phyloP scores from a whole-genome alignment of 1,284 basidiomycete species.

The Marasmius fiardii region DNA sequence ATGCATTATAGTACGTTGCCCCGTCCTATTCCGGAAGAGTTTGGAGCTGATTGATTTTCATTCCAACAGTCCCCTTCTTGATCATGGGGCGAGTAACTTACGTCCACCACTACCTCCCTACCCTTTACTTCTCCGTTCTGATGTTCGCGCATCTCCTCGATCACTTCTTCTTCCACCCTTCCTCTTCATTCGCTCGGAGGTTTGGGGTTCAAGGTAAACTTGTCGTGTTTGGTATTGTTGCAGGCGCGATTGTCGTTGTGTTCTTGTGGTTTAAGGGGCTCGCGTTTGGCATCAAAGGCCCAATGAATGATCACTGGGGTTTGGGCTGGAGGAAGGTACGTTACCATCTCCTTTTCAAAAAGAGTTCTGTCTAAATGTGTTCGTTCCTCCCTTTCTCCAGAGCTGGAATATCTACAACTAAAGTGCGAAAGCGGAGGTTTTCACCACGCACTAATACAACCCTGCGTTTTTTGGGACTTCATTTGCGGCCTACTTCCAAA shows the following conservation, averaged over 20 bases:
- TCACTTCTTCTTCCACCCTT: constrained; percentile 76
- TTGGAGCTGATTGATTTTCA: constrained; percentile 1
- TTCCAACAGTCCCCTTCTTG: constrained; percentile 78
- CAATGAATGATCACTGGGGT: constrained; percentile 77
- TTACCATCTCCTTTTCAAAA: constrained; percentile 9
- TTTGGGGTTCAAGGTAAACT: constrained; percentile 49
- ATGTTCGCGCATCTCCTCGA: constrained; percentile 91
- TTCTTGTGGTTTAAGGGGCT: constrained; percentile 96
- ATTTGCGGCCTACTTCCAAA: no score
- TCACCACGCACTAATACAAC: no score
- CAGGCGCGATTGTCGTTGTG: constrained; percentile 61
- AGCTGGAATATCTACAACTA: constrained; percentile 40
- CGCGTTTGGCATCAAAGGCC: constrained; percentile 87
- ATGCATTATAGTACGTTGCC: constrained; percentile 78
- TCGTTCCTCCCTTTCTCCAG: constrained; percentile 20
- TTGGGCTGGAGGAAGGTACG: constrained; percentile 79
- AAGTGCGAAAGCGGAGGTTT: constrained; percentile 1
- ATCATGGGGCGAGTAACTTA: constrained; percentile 96
- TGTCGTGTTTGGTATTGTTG: constrained; percentile 65
- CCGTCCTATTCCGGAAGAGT: background rate
- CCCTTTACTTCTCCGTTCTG: constrained; percentile 92
- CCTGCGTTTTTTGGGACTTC: no score
- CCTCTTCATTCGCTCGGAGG: background rate
- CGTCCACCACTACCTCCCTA: constrained; percentile 92
- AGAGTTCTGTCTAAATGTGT: background rate